These are phyloP conservation scores for Trapa incisa DNA, from an alignment of 345 rosid species.

Conservation along the genomic window DNA sequence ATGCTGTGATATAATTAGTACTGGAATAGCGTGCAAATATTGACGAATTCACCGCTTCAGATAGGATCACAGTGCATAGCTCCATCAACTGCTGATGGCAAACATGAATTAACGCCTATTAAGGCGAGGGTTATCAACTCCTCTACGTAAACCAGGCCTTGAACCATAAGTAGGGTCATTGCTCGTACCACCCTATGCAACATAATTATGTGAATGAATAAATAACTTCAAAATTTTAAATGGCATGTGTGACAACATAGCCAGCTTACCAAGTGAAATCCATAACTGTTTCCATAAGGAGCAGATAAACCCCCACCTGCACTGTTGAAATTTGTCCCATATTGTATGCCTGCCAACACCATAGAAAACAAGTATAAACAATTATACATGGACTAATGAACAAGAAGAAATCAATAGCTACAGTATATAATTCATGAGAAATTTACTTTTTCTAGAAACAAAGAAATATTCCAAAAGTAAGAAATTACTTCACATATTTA, in stretches of 20 bases:
- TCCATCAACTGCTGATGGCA: not conserved
- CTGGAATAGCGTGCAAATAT: not conserved
- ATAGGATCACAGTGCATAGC: not conserved
- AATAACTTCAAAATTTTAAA: not conserved
- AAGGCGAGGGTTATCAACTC: slow-evolving; percentile 40
- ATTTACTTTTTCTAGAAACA: not conserved
- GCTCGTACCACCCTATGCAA: slow-evolving; percentile 53
- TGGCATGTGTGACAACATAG: not conserved
- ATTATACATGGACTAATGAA: slow-evolving; percentile 1
- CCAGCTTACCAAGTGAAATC: slow-evolving; percentile 46
- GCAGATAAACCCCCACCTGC: slow-evolving; percentile 44
- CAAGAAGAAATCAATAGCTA: not conserved
- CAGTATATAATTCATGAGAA: not conserved
- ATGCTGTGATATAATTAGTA: slow-evolving; percentile 3
- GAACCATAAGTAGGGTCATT: slow-evolving; percentile 55
- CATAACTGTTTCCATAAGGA: slow-evolving; percentile 57
- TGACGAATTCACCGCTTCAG: not conserved
- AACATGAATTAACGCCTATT: slow-evolving; percentile 37
- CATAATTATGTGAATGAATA: slow-evolving; percentile 8
- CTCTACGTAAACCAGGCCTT: slow-evolving; percentile 54
- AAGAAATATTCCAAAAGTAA: slow-evolving; percentile 1
- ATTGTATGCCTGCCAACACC: slow-evolving; percentile 44
- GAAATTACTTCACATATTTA: slow-evolving; percentile 8
- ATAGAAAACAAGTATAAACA: slow-evolving; percentile 13
- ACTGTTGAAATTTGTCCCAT: slow-evolving; percentile 48